Percentiles rank a stretch among this genome's conserved stretches.
These are phyloP conservation scores for Naganishia antarctica DNA, from an alignment of 768 basidiomycete species.

Conservation along the genomic window DNA sequence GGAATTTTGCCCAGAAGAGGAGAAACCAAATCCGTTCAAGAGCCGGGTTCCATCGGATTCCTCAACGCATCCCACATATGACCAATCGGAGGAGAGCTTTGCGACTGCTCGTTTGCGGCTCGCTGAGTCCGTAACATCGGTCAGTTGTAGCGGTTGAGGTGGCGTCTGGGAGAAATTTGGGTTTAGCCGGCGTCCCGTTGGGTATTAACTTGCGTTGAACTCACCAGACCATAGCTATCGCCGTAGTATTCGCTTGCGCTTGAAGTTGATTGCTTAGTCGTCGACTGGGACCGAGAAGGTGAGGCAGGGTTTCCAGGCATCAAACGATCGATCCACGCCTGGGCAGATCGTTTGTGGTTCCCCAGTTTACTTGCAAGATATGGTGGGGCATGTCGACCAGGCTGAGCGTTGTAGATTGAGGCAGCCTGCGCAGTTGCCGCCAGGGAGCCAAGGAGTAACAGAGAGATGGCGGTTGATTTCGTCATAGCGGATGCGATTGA, in stretches of 20 bases:
- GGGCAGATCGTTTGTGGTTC: constrained; percentile 23
- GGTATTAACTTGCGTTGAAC: constrained; percentile 16
- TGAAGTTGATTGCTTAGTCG: not conserved
- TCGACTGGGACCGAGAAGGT: not conserved
- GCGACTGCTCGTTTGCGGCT: constrained; percentile 35
- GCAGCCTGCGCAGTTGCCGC: not conserved
- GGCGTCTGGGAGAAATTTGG: constrained; percentile 30
- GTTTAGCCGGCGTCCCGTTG: not conserved
- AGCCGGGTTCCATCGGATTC: constrained; percentile 43
- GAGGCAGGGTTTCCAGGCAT: not conserved
- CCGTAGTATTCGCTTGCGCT: constrained; percentile 35
- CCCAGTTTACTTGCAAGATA: constrained; percentile 36
- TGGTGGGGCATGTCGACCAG: constrained; percentile 46
- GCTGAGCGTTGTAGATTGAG: constrained; percentile 21
- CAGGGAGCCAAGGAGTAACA: constrained; percentile 2
- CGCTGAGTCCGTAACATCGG: not conserved
- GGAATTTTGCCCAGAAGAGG: constrained; percentile 29
- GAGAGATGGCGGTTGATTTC: constrained; percentile 4
- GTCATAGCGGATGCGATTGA: constrained; percentile 3
- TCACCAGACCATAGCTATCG: constrained; percentile 39
- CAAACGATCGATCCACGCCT: not conserved
- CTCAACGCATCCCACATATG: constrained; percentile 41
- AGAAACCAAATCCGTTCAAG: constrained; percentile 41
- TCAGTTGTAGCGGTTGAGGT: constrained; percentile 34
- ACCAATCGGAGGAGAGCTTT: constrained; percentile 42